phyloP scores from a whole-genome alignment of 768 basidiomycete species.

The Tylopilus plumbeoviolaceoides region DNA sequence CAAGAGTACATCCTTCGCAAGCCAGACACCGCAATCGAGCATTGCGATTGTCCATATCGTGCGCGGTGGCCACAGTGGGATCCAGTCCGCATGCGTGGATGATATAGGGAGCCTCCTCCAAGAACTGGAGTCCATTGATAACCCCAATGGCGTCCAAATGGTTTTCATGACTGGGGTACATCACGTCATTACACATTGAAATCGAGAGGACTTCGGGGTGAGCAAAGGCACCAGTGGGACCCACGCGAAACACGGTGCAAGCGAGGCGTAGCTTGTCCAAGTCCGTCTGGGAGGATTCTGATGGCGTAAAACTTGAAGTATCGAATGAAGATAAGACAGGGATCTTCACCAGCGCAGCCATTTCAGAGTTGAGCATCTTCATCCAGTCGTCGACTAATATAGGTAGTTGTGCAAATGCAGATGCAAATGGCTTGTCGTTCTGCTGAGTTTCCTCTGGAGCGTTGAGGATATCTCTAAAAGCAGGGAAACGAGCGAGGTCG shows the following conservation, averaged over 20 bases:
- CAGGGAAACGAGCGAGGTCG: constrained; percentile 10
- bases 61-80: constrained; percentile 5
- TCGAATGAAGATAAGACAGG: background rate
- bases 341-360: constrained; percentile 8
- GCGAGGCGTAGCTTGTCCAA: constrained; percentile 7
- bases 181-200: background rate
- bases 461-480: constrained; percentile 10
- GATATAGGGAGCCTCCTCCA: constrained; percentile 12
- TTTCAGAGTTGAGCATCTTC: constrained; percentile 3
- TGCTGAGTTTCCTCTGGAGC: background rate
- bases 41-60: constrained; percentile 12
- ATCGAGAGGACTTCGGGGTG: constrained; percentile 1
- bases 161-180: background rate
- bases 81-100: constrained; percentile 12
- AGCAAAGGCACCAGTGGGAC: background rate
- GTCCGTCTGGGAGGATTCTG: background rate
- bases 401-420: constrained; percentile 14
- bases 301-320: too few relatives aligned
- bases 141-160: background rate
- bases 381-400: constrained; percentile 8
- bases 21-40: constrained; percentile 10
- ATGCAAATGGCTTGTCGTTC: background rate
- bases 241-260: constrained; percentile 8
- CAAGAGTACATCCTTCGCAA: background rate
- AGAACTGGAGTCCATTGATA: background rate